Evolutionary conservation across 257 asterid genomes (phyloP).

Genomic region (Hygrophila difformis): DNA sequence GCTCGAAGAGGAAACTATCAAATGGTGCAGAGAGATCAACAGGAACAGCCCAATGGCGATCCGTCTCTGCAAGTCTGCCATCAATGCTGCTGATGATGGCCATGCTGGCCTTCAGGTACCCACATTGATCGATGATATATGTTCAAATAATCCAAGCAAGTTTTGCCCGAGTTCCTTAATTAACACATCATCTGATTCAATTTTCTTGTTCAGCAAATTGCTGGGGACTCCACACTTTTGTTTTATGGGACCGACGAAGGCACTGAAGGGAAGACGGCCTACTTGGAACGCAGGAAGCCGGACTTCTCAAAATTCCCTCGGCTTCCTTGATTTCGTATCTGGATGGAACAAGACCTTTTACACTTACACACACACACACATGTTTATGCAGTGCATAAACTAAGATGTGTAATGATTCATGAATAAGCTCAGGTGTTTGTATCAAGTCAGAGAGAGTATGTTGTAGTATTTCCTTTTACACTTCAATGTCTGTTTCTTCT

Average conservation of each 20-base stretch:
- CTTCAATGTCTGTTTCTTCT: too few relatives aligned
- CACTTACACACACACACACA: too few relatives aligned
- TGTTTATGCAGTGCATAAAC: too few relatives aligned
- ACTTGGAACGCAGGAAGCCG: constrained; percentile 53
- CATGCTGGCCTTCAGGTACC: constrained; percentile 93
- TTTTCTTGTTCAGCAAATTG: constrained; percentile 45
- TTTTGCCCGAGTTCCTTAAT: neutral
- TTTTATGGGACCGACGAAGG: constrained; percentile 96
- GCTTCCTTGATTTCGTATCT: constrained; percentile 47
- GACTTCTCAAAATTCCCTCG: constrained; percentile 83
- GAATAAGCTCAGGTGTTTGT: too few relatives aligned
- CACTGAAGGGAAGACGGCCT: constrained; percentile 75
- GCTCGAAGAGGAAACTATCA: constrained; percentile 75
- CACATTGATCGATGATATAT: neutral
- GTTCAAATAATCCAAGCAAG: too few relatives aligned
- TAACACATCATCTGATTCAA: neutral
- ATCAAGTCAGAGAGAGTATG: too few relatives aligned
- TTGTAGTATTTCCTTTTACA: too few relatives aligned
- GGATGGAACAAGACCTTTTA: too few relatives aligned
- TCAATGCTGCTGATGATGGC: constrained; percentile 92
- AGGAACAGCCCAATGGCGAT: constrained; percentile 93
- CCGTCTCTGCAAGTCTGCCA: constrained; percentile 75
- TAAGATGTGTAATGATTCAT: too few relatives aligned
- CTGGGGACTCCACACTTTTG: constrained; percentile 82
- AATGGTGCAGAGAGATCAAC: constrained; percentile 86